Evolutionary conservation across 257 asterid genomes (phyloP), one percentile per base, ranked within the genome.

Genomic region (Echium plantagineum): DNA sequence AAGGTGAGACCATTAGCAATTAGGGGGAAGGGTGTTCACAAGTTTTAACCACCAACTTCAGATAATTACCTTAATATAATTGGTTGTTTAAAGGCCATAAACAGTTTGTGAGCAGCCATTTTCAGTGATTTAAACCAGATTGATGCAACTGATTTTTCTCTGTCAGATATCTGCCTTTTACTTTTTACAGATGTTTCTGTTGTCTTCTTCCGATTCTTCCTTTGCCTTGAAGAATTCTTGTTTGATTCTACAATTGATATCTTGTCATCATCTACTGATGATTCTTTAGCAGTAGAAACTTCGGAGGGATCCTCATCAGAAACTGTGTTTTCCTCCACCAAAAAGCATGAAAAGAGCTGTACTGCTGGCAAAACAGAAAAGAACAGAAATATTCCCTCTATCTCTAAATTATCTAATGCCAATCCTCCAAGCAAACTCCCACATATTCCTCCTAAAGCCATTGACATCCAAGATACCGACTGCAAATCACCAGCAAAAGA

Each of bases 401-500:
- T 83, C 70, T 30, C 76, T 61, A 82, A 48, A 70, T 81, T 75
- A 66, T 55, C 53, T 54, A 90, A 74, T 57, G 98, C 87, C 77
- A 75, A 83, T 65, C 98, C 98, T 72, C 98, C 98, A 5, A 87
- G 67, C 73, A 90, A 76, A 77, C 94, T 90, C 68, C 98, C 98
- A 68, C 78, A 82, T 64, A 90, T 85, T 73, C 98, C 98, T 78
- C 98, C 98, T 19, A 83, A 63, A 74, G 98, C 98, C 98, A 90
- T 87, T 64, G 96, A 74, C 89, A 90, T 80, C 98, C 98, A 90
- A 58, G 98, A 90, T 32, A 90, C 56, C 15, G 98, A 90, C 86
- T 90, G 98, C 71, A 90, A 95, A 77, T 90, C 98, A 6, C 96
- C 96, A 70, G 96, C 96, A 74, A 85, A 85, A 63, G 89, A 76